Base-by-base conservation (phyloP, 2,329 filamentous ascomycete genomes). In the Paecilomyces niveus region DNA sequence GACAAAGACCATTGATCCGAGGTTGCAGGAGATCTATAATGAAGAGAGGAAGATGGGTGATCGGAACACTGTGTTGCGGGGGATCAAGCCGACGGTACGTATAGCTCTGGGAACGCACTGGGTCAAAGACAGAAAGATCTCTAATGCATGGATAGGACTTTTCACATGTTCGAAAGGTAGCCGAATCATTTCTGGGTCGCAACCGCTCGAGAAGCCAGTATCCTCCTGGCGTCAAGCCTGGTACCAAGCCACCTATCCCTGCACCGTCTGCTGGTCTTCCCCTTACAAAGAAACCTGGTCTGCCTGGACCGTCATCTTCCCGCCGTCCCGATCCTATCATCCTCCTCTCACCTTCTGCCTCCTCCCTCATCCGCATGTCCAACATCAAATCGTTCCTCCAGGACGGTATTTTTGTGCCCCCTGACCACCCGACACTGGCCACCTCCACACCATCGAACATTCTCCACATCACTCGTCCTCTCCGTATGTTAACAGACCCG, bases 291-390 rank as follows among this genome's bases (percentile, higher is more conserved):
- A 78, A 76, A 63, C 66, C 71, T 60, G 67, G 64, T 67, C 57
- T 39, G 59, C 55, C 63, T 78, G 84, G 59, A 82, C 83, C 39
- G 82, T 53, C 62, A 51, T 64, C 67, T 53, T 75, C 74, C 53
- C 81, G 84, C 55, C 78, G 82, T 35, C 80, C 80, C 45, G 83
- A 96, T 71, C 94, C 94, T 54, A 99, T 99, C 76, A 97, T 99
- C 72, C 87, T 99, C 29, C 87, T 99, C 61, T 97, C 94, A 0
- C 94, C 94, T 1, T 97, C 93, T 1, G 94, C 93, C 10, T 97
- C 93, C 2, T 95, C 92, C 1, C 85, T 97, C 54, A 86, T 99
- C 39, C 92, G 93, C 72, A 91, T 97, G 85, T 89, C 90, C 56
- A 99, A 99, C 73, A 91, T 95, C 75, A 95, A 96, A 70, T 53